These are phyloP conservation scores for Urostyla sp. DNA, from an alignment of 73 alveolate genomes.

Conservation along the genomic window DNA sequence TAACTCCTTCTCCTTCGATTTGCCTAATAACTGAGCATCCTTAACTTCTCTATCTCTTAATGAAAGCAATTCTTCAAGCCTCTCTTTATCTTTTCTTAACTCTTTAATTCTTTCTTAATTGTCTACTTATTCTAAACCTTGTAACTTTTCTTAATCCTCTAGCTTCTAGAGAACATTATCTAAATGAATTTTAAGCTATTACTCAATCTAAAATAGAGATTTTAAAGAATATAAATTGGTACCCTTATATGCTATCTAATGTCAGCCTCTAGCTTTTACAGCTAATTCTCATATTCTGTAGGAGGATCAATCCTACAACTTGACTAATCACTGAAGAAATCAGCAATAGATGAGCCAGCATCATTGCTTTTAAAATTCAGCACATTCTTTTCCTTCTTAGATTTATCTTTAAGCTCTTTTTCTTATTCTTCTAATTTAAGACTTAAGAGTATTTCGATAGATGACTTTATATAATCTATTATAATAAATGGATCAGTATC, in stretches of 20 bases:
- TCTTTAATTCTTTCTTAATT: constrained; percentile 35
- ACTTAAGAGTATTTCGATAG: constrained; percentile 44
- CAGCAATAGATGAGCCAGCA: constrained; percentile 21
- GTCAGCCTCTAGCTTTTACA: constrained; percentile 40
- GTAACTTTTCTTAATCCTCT: constrained; percentile 33
- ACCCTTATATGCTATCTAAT: constrained; percentile 40
- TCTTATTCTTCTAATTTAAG: constrained; percentile 48
- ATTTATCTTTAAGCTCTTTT: background rate
- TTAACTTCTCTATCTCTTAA: constrained; percentile 27
- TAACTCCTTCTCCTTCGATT: background rate
- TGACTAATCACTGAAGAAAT: constrained; percentile 16
- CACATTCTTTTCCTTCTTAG: background rate
- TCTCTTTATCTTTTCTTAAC: constrained; percentile 47
- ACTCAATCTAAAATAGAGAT: background rate
- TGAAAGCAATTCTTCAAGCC: constrained; percentile 37
- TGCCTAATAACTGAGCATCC: background rate
- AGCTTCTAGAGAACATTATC: constrained; percentile 8
- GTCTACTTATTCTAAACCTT: background rate
- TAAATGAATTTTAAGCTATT: constrained; percentile 12
- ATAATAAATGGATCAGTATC: constrained; percentile 47
- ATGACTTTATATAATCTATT: constrained; percentile 49
- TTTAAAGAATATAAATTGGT: background rate
- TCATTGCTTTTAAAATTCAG: background rate
- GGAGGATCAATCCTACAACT: constrained; percentile 48
- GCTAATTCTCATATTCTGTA: constrained; percentile 31